phyloP scores from a whole-genome alignment of 1,284 basidiomycete genomes.

The Melampsora larici-populina region DNA sequence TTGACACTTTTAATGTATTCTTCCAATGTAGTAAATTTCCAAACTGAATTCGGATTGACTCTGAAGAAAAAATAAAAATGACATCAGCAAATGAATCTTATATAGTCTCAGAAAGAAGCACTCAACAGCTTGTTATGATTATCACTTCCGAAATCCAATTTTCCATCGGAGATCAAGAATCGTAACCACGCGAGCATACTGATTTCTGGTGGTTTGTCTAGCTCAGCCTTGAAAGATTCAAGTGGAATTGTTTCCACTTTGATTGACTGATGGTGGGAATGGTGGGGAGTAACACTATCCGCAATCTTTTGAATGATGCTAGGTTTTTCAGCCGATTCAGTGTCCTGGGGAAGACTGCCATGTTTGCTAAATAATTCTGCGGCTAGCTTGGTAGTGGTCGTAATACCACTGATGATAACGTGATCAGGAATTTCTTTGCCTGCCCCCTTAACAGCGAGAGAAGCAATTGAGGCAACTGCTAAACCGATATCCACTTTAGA shows the following conservation, averaged over 20 bases:
- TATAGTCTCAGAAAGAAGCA: background rate
- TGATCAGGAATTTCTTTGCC: background rate
- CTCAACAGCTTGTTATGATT: slow-evolving; percentile 5
- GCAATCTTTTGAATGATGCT: background rate
- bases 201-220: background rate
- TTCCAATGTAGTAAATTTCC: background rate
- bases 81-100: background rate
- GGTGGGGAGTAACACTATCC: too few relatives aligned
- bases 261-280: background rate
- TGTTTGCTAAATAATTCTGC: background rate
- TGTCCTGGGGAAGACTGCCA: background rate
- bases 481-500: background rate
- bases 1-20: background rate
- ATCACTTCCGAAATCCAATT: background rate
- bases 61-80: background rate
- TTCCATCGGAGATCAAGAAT: background rate
- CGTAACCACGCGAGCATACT: background rate
- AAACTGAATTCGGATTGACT: background rate
- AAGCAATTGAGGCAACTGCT: background rate
- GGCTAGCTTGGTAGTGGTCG: background rate
- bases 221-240: background rate
- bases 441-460: background rate
- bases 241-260: background rate
- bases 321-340: background rate
- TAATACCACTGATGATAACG: background rate